Percentiles rank a stretch among this genome's conserved stretches.
Evolutionary conservation across 805 yeast species (phyloP).

Genomic region (Ogataea methylovora): DNA sequence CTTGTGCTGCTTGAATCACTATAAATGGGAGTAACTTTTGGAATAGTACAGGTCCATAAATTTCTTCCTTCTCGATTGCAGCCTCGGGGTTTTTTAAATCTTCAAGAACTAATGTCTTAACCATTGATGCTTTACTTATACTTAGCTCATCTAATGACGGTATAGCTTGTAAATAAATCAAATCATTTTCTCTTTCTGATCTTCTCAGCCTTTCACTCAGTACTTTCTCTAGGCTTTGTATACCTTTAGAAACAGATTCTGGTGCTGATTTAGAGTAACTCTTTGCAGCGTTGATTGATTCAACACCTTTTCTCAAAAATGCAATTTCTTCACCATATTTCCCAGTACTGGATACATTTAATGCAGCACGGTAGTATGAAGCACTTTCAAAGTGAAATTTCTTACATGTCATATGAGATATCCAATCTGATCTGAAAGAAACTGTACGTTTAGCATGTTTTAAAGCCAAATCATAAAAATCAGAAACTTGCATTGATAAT

Average conservation of each 20-base stretch:
- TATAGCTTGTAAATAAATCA: conserved; percentile 63
- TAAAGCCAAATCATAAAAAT: conserved; percentile 43
- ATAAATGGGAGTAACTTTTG: conserved; percentile 57
- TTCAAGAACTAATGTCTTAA: conserved; percentile 32
- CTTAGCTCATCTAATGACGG: conserved; percentile 37
- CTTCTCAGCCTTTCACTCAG: conserved; percentile 38
- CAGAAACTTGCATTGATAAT: conserved; percentile 56
- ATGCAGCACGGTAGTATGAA: conserved; percentile 56
- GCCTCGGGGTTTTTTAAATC: conserved; percentile 16
- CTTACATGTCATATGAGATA: conserved; percentile 52
- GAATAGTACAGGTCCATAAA: conserved; percentile 34
- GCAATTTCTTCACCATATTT: conserved; percentile 71
- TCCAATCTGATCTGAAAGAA: conserved; percentile 45
- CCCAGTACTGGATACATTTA: conserved; percentile 35
- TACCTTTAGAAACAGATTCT: conserved; percentile 30
- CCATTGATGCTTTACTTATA: conserved; percentile 47
- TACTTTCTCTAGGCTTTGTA: conserved; percentile 38
- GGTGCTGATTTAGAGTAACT: conserved; percentile 22
- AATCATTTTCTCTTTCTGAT: conserved; percentile 74
- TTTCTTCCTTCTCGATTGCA: conserved; percentile 8
- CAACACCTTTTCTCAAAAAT: conserved; percentile 37
- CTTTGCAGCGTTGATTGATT: conserved; percentile 30
- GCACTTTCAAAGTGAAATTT: conserved; percentile 62
- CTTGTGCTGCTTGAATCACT: conserved; percentile 57
- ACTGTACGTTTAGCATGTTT: conserved; percentile 34